phyloP scores from a whole-genome alignment of 2,329 filamentous ascomycete species.

The Myotisia sp. region DNA sequence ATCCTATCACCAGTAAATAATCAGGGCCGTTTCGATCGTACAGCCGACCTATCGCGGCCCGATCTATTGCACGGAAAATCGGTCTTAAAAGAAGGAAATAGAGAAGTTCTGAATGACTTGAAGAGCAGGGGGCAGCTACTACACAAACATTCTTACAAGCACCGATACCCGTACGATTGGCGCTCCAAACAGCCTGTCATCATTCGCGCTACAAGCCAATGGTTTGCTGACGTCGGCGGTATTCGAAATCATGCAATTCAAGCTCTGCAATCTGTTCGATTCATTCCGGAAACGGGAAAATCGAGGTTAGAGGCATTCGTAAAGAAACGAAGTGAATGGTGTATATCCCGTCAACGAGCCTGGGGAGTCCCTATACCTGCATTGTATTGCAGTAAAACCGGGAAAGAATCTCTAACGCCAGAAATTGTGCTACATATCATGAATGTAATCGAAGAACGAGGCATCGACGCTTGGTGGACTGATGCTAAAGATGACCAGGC shows the following conservation, averaged over 20 bases:
- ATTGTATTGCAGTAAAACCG: conserved; percentile 55
- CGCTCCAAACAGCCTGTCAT: conserved; percentile 86
- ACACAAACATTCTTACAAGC: conserved; percentile 54
- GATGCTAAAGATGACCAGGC: conserved; percentile 59
- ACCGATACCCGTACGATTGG: conserved; percentile 99
- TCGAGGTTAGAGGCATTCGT: conserved; percentile 73
- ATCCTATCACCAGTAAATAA: conserved; percentile 74
- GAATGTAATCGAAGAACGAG: conserved; percentile 56
- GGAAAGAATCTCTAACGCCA: conserved; percentile 63
- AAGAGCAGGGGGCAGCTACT: conserved; percentile 47
- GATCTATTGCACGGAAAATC: conserved; percentile 53
- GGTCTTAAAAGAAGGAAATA: conserved; percentile 56
- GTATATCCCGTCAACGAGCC: conserved; percentile 84
- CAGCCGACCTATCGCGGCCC: conserved; percentile 60
- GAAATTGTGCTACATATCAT: conserved; percentile 77
- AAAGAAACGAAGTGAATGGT: conserved; percentile 84
- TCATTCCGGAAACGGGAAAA: conserved; percentile 62
- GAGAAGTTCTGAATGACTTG: conserved; percentile 56
- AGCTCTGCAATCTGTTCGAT: conserved; percentile 57
- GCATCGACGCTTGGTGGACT: conserved; percentile 90
- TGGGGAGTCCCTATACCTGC: conserved; percentile 97
- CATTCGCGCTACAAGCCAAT: conserved; percentile 82
- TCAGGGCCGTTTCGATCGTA: conserved; percentile 62
- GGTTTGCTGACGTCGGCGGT: conserved; percentile 83
- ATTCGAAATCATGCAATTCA: conserved; percentile 63